Base-by-base conservation (phyloP, 257 asterid species). In the Plantago elongata region DNA sequence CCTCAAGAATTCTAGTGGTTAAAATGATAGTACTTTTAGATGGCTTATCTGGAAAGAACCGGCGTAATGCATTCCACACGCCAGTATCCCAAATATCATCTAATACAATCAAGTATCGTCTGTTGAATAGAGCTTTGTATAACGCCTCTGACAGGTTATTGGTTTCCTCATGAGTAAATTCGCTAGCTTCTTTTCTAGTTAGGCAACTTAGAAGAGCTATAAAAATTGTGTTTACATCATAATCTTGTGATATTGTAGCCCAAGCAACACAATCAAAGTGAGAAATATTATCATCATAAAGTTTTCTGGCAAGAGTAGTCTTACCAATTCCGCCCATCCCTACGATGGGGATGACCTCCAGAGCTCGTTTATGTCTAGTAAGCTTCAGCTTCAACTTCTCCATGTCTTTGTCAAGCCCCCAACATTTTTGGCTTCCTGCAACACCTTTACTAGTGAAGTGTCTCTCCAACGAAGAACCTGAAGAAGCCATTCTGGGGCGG, bases 241-340 rank as follows among this genome's bases (percentile, higher is more conserved):
- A 47, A 9, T 59, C 59, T 57, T 59, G 72, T 37, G 72, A 67
- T 17, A 60, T 51, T 9, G 55, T 59, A 18, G 30, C 40, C 66
- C 72, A 68, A 5, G 56, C 61, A 60, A 65, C 11, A 14, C 5
- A 51, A 27, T 67, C 51, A 27, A 67, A 67, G 15, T 59, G 61
- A 34, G 34, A 15, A 59, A 14, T 42, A 42, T 50, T 5, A 38
- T 66, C 59, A 22, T 48, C 11, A 40, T 66, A 66, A 11, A 58
- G 43, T 13, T 50, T 34, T 57, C 40, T 17, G 5, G 71, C 71
- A 11, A 66, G 70, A 30, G 70, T 66, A 13, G 70, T 66, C 57
- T 51, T 51, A 13, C 57, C 57, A 14, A 51, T 51, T 18, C 57
- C 57, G 4, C 57, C 57, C 57, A 54, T 54, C 14, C 69, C 69